Evolutionary conservation across 2,329 filamentous ascomycete species (phyloP).

Genomic region (Colletotrichum sidae): DNA sequence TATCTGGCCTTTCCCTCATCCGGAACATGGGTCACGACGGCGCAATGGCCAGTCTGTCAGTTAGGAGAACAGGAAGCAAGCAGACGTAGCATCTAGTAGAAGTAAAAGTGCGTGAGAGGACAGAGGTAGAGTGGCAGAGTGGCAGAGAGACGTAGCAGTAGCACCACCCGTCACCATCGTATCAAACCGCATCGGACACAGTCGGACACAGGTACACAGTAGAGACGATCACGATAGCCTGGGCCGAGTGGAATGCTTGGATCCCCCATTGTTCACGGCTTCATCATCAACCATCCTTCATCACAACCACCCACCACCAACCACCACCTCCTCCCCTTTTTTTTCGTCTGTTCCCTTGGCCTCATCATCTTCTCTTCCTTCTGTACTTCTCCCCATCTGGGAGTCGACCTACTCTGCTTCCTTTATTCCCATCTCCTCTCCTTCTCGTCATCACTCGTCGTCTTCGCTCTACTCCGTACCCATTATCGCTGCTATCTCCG

Average conservation of each 20-base stretch:
- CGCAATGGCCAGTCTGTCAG: constrained; percentile 4
- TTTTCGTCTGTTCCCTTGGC: constrained; percentile 5
- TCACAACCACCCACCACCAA: constrained; percentile 33
- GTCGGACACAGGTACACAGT: background rate
- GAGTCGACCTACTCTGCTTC: too few relatives aligned
- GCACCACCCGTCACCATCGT: background rate
- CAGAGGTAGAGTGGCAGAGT: background rate
- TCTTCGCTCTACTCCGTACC: background rate
- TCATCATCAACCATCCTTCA: constrained; percentile 28
- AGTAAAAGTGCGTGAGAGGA: background rate
- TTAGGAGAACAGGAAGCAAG: background rate
- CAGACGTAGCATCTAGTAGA: background rate
- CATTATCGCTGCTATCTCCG: too few relatives aligned
- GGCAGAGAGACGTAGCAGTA: background rate
- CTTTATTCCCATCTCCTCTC: background rate
- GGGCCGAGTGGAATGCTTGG: constrained; percentile 26
- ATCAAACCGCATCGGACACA: too few relatives aligned
- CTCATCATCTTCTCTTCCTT: constrained; percentile 36
- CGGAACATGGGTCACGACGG: constrained; percentile 30
- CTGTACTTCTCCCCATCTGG: constrained; percentile 36
- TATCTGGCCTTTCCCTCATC: constrained; percentile 31
- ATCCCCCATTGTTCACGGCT: constrained; percentile 37
- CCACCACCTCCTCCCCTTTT: constrained; percentile 31
- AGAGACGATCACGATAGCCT: background rate
- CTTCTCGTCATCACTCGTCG: background rate